Percentiles rank a stretch among this genome's conserved stretches.
Conservation (phyloP, 139 green algal genomes). For the Tetradesmus obliquus region DNA sequence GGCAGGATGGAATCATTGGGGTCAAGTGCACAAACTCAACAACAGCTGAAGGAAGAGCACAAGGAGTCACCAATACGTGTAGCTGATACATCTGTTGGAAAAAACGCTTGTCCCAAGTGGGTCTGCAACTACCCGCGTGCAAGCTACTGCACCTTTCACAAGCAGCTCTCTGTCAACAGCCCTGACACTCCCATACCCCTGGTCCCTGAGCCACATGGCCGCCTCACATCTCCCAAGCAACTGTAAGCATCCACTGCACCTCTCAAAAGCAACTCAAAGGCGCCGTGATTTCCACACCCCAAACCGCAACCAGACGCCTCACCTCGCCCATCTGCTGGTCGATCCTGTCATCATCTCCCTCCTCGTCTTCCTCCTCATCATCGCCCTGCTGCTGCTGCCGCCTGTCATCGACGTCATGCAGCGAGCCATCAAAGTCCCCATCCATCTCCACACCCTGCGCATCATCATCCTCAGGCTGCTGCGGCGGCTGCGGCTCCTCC, state of each 20-base stretch:
- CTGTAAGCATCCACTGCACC: no score
- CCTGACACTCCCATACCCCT: no score
- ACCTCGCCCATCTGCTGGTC: slow-evolving; percentile 82
- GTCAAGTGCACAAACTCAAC: no score
- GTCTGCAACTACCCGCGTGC: no score
- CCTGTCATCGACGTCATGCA: slow-evolving; percentile 78
- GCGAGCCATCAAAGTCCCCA: slow-evolving; percentile 93
- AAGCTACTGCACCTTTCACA: no score
- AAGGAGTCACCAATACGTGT: background rate
- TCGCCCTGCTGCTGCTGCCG: slow-evolving; percentile 67
- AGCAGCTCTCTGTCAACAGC: no score
- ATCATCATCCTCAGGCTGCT: slow-evolving; percentile 67
- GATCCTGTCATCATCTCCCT: slow-evolving; percentile 78
- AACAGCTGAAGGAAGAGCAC: background rate
- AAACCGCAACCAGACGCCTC: slow-evolving; percentile 48
- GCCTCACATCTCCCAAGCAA: no score
- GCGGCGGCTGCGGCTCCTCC: slow-evolving; percentile 54
- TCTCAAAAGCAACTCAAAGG: no score
- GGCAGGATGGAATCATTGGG: no score
- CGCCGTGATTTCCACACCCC: slow-evolving; percentile 41
- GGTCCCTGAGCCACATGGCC: no score
- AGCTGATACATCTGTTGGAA: background rate
- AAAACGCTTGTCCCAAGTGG: no score
- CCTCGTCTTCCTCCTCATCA: slow-evolving; percentile 76
- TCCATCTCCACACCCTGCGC: slow-evolving; percentile 97